phyloP scores from a whole-genome alignment of 169 alveolate species.

The Eimeria sp. region DNA sequence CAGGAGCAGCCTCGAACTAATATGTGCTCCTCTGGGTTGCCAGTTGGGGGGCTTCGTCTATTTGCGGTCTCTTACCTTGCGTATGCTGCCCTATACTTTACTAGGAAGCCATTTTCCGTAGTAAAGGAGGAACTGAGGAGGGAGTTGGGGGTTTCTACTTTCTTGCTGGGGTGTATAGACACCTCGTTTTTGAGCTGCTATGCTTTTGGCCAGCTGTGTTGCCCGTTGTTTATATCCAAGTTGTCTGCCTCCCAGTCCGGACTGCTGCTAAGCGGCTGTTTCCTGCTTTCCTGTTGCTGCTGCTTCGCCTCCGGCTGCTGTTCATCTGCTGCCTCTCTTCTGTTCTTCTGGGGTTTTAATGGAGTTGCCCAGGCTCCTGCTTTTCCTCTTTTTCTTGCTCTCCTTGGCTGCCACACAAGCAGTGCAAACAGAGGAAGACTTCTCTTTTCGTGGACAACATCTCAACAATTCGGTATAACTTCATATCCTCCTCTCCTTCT shows the following conservation, averaged over 20 bases:
- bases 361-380: slow-evolving; percentile 86
- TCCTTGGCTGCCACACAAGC: slow-evolving; percentile 70
- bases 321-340: not conserved
- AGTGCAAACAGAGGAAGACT: slow-evolving; percentile 81
- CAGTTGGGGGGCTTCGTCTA: not conserved
- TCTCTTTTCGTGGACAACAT: slow-evolving; percentile 86
- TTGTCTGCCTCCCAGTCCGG: slow-evolving; percentile 8
- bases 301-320: slow-evolving; percentile 73
- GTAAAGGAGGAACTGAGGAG: slow-evolving; percentile 85
- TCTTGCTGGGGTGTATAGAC: slow-evolving; percentile 86
- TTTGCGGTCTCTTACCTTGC: slow-evolving; percentile 83
- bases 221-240: slow-evolving; percentile 79
- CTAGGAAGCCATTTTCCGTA: slow-evolving; percentile 88
- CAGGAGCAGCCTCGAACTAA: too few relatives aligned
- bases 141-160: slow-evolving; percentile 79
- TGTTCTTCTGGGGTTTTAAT: slow-evolving; percentile 74
- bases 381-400: slow-evolving; percentile 84
- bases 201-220: slow-evolving; percentile 85
- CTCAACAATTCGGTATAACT: slow-evolving; percentile 83
- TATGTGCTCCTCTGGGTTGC: not conserved
- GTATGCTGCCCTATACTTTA: slow-evolving; percentile 83
- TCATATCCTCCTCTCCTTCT: not conserved
- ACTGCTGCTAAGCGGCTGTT: not conserved
- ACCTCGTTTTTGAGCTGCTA: slow-evolving; percentile 86
- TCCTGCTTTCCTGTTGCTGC: not conserved